These are phyloP conservation scores for Xylariales sp. DNA, from an alignment of 2,329 filamentous ascomycete species.

Conservation along the genomic window DNA sequence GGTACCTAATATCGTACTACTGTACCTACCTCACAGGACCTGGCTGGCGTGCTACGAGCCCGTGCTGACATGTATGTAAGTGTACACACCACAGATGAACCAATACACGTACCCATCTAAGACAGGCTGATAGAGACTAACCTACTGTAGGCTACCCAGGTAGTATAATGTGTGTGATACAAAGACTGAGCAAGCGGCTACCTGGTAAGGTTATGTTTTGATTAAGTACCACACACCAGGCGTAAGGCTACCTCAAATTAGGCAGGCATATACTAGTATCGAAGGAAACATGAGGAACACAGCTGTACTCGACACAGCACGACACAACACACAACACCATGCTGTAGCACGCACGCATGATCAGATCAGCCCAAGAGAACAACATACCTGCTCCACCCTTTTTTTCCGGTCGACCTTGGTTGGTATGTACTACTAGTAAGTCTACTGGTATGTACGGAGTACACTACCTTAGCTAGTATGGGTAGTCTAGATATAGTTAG, in stretches of 20 bases:
- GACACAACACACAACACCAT: neutral
- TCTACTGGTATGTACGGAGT: no score
- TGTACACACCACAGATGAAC: neutral
- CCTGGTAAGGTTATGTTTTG: neutral
- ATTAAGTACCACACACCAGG: no score
- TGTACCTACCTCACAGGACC: neutral
- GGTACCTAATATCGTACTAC: slow-evolving; percentile 7
- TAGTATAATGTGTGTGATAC: neutral
- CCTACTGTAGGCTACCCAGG: no score
- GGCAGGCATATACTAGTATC: neutral
- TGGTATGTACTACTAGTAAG: no score
- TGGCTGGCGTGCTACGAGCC: neutral
- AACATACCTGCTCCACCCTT: no score
- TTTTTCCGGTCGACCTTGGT: no score
- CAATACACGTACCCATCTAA: neutral
- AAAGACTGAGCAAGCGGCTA: neutral
- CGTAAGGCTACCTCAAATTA: slow-evolving; percentile 1
- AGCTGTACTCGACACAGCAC: no score
- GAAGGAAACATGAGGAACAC: neutral
- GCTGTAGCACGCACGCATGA: slow-evolving; percentile 1
- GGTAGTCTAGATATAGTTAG: no score
- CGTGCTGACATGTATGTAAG: neutral
- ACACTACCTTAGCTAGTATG: no score
- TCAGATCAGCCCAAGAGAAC: neutral
- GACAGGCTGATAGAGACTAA: neutral